Evolutionary conservation across 179 eudicot species (phyloP).

Genomic region (Pouteria campechiana): DNA sequence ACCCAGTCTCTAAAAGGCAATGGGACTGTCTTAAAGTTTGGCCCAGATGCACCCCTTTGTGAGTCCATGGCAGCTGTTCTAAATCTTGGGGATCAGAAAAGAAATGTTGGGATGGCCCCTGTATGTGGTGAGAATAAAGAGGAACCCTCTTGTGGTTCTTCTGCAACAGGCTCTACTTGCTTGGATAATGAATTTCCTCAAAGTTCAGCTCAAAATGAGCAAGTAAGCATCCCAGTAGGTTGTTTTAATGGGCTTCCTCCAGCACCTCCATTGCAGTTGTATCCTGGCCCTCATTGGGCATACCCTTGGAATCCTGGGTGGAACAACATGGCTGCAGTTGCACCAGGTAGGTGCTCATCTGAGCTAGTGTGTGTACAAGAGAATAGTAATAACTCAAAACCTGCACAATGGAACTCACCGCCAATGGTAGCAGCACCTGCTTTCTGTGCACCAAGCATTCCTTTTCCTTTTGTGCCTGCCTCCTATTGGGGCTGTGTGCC

Average conservation of each 20-base stretch:
- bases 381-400: background rate
- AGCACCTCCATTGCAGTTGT: conserved; percentile 20
- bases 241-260: conserved; percentile 6
- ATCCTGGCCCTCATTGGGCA: conserved; percentile 40
- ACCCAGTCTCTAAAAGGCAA: conserved; percentile 15
- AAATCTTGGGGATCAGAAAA: conserved; percentile 21
- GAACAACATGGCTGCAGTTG: background rate
- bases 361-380: background rate
- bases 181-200: background rate
- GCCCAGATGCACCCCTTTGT: conserved; percentile 29
- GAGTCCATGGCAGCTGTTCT: conserved; percentile 39
- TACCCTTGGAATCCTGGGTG: conserved; percentile 23
- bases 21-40: conserved; percentile 28
- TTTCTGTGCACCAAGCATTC: conserved; percentile 26
- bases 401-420: conserved; percentile 21
- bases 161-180: conserved; percentile 9
- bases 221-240: too few species aligned
- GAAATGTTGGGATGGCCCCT: conserved; percentile 1
- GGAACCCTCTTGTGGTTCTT: conserved; percentile 20
- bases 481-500: conserved; percentile 38
- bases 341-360: background rate
- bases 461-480: conserved; percentile 33
- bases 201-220: background rate
- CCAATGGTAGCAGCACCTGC: conserved; percentile 16
- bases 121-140: conserved; percentile 15